These are phyloP conservation scores for Ceratocystis lukuohia DNA, from an alignment of 2,329 filamentous ascomycete genomes.

Conservation along the genomic window DNA sequence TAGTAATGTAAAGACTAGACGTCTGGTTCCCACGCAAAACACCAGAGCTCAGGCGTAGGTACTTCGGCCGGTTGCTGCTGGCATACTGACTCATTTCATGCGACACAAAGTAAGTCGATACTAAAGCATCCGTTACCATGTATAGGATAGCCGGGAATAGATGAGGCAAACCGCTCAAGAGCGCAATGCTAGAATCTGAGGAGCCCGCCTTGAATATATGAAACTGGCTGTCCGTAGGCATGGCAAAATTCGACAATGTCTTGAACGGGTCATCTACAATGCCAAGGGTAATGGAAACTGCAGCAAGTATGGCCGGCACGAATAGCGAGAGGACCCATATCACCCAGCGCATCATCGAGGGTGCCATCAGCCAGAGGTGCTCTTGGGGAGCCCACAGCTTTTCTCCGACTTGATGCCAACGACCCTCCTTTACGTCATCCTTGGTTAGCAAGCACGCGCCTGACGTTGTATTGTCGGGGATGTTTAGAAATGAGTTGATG, in stretches of 20 bases:
- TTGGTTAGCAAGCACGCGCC: constrained; percentile 36
- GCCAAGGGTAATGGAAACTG: constrained; percentile 30
- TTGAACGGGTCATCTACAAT: constrained; percentile 24
- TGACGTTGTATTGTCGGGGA: constrained; percentile 33
- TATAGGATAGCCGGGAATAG: constrained; percentile 37
- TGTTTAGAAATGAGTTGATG: constrained; percentile 36
- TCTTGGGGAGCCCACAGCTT: constrained; percentile 31
- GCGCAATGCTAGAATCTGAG: constrained; percentile 24
- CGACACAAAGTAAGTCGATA: constrained; percentile 37
- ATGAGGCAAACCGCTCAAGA: constrained; percentile 37
- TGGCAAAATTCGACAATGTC: constrained; percentile 30
- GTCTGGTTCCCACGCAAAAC: constrained; percentile 33
- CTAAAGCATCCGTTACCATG: constrained; percentile 34
- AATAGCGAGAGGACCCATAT: constrained; percentile 31
- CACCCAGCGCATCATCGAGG: constrained; percentile 33
- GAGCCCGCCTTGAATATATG: constrained; percentile 25
- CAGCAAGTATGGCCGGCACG: constrained; percentile 28
- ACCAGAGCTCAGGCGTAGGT: constrained; percentile 36
- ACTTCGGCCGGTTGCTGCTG: constrained; percentile 21
- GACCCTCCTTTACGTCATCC: constrained; percentile 31
- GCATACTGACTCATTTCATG: constrained; percentile 38
- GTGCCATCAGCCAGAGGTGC: constrained; percentile 35
- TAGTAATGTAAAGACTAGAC: constrained; percentile 36
- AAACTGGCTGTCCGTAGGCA: constrained; percentile 27
- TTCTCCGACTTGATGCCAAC: constrained; percentile 33